Conservation (phyloP, 2,329 filamentous ascomycete species). For the Teratosphaeria epicoccoides region DNA sequence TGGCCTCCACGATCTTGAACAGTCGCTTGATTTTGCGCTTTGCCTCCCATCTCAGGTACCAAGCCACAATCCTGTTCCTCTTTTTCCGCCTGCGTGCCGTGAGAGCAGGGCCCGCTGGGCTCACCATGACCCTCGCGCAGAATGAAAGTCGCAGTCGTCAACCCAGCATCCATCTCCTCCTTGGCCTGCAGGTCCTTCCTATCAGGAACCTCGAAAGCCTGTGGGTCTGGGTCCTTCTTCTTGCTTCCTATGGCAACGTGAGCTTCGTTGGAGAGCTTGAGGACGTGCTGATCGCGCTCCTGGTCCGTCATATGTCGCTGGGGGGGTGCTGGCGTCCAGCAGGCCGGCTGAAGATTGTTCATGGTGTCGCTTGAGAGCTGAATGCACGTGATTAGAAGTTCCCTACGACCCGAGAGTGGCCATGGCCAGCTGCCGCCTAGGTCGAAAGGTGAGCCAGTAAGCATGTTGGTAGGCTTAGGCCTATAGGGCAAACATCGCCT, state of each 20-base stretch:
- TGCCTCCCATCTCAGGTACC: not conserved
- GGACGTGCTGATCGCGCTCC: not conserved
- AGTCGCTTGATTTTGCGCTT: not conserved
- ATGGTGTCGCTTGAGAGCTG: not conserved
- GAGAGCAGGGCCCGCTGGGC: not conserved
- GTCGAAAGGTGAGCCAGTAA: not conserved
- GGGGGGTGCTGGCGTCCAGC: not conserved
- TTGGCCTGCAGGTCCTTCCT: not conserved
- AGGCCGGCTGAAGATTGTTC: not conserved
- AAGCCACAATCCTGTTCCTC: not conserved
- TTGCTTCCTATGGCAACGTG: not conserved
- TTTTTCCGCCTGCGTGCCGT: not conserved
- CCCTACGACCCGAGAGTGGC: not conserved
- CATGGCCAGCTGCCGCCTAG: not conserved
- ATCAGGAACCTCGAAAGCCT: not conserved
- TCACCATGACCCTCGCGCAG: not conserved
- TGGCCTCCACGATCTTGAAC: not conserved
- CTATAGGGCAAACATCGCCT: not conserved
- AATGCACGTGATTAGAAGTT: not conserved
- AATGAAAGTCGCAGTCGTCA: not conserved
- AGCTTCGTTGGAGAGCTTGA: not conserved
- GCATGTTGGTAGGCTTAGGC: not conserved
- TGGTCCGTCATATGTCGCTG: not conserved
- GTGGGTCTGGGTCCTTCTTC: not conserved
- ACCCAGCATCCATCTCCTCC: not conserved